Evolutionary conservation across 2,329 filamentous ascomycete genomes (phyloP), one percentile per base, ranked within the genome.

Genomic region (Monilinia polystroma): DNA sequence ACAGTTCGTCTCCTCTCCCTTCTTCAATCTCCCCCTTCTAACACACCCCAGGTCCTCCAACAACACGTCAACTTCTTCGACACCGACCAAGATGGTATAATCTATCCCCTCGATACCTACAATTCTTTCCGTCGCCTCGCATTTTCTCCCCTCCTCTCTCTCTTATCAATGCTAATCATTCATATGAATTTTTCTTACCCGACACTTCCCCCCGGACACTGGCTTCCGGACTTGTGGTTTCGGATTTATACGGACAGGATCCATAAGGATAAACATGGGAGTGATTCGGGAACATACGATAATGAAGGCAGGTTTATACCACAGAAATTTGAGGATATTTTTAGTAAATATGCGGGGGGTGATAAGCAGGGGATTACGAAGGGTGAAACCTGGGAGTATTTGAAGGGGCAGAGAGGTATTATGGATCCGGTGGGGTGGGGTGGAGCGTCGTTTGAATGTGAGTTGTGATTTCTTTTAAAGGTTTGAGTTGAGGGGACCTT

Each of bases 11-110:
- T 47, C 11, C 2, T 3, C 20, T 23, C 23, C 26, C 11, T 10
- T 29, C 55, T 43, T n/a, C 23, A 26, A 14, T n/a, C n/a, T 14
- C n/a, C 7, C 14, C n/a, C n/a, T 53, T 32, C 55, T 45, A 41
- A n/a, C 35, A 2, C 43, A 63, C 1, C 20, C n/a, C 64, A 73
- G 73, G 79, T 84, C 16, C 77, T 85, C 3, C 81, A 84, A 71
- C 83, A 85, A 70, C 84, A 85, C 73, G 79, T 79, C 70, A 76
- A 77, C 29, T 85, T 83, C 77, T 86, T 82, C 70, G 83, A 85
- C 73, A 71, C 75, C 12, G 83, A 85, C 71, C 70, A 74, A 38
- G 83, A 85, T 71, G 81, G 81, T 45, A 75, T 85, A n/a, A 81
- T 85, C 32, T 84, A 79, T 80, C 83, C 84, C 0, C 71, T 69